phyloP scores from a whole-genome alignment of 805 yeast genomes.

The Saturnispora saitoi region DNA sequence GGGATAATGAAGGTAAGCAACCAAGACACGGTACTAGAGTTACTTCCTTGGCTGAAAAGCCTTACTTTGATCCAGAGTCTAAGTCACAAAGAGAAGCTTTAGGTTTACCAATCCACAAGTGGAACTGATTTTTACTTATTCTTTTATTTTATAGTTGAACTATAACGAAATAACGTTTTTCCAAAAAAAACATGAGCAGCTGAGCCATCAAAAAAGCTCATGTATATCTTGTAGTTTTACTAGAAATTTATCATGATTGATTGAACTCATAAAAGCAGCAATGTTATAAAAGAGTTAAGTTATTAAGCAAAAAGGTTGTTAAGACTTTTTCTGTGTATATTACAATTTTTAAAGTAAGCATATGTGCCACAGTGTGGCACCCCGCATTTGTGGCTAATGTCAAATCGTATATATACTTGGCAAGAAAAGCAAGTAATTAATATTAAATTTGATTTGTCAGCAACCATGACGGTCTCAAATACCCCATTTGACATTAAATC shows the following conservation, averaged over 20 bases:
- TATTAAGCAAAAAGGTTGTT: too few relatives aligned
- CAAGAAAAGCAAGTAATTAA: too few relatives aligned
- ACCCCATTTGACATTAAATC: constrained; percentile 9
- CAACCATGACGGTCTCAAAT: constrained; percentile 7
- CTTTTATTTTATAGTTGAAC: background rate
- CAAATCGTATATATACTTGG: background rate
- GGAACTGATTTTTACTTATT: background rate
- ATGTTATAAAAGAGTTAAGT: too few relatives aligned
- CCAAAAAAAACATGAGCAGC: too few relatives aligned
- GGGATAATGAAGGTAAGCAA: constrained; percentile 34
- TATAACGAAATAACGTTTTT: background rate
- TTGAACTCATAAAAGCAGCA: too few relatives aligned
- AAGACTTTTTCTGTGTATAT: too few relatives aligned
- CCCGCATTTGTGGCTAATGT: background rate
- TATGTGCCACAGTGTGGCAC: constrained; percentile 4
- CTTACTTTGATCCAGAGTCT: constrained; percentile 39
- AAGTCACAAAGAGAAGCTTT: constrained; percentile 12
- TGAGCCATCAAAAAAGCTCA: too few relatives aligned
- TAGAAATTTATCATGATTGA: too few relatives aligned
- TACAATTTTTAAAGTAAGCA: background rate
- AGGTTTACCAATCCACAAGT: constrained; percentile 8
- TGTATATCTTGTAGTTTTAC: too few relatives aligned
- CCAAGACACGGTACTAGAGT: constrained; percentile 48
- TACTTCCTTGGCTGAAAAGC: constrained; percentile 45
- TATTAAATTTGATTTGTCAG: background rate